Conservation (phyloP, 495 filamentous ascomycete species). For the Parathielavia appendiculata region DNA sequence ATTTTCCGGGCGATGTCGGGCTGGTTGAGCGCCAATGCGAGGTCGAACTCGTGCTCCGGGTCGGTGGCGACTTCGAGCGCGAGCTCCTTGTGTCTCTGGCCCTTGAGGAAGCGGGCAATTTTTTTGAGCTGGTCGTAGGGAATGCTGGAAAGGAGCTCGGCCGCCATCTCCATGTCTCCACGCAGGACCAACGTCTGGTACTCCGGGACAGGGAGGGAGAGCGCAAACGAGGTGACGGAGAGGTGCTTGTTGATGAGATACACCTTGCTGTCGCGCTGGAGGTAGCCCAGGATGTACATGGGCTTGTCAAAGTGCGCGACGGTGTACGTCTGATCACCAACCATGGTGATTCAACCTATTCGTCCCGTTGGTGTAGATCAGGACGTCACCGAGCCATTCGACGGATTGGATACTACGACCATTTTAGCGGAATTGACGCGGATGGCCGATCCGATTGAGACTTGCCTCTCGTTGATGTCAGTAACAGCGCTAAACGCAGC, state of each 20-base stretch:
- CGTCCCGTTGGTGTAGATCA: constrained; percentile 96
- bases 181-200: constrained; percentile 96
- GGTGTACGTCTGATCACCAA: constrained; percentile 98
- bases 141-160: constrained; percentile 75
- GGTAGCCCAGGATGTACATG: constrained; percentile 92
- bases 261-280: constrained; percentile 85
- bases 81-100: constrained; percentile 92
- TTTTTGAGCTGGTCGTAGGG: constrained; percentile 91
- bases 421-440: constrained; percentile 17
- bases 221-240: constrained; percentile 78
- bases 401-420: constrained; percentile 72
- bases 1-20: constrained; percentile 79
- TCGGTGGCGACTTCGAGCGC: constrained; percentile 96
- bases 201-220: constrained; percentile 91
- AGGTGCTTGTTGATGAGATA: constrained; percentile 97
- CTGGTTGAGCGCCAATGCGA: constrained; percentile 77
- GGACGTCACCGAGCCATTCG: constrained; percentile 96
- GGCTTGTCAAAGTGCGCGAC: constrained; percentile 93
- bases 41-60: constrained; percentile 91
- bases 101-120: constrained; percentile 95
- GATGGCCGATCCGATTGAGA: neutral
- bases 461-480: constrained; percentile 83
- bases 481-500: constrained; percentile 94
- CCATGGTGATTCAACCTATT: constrained; percentile 97
- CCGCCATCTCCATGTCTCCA: constrained; percentile 88